Conservation (phyloP, 768 basidiomycete genomes). For the Leccinum variicolor region DNA sequence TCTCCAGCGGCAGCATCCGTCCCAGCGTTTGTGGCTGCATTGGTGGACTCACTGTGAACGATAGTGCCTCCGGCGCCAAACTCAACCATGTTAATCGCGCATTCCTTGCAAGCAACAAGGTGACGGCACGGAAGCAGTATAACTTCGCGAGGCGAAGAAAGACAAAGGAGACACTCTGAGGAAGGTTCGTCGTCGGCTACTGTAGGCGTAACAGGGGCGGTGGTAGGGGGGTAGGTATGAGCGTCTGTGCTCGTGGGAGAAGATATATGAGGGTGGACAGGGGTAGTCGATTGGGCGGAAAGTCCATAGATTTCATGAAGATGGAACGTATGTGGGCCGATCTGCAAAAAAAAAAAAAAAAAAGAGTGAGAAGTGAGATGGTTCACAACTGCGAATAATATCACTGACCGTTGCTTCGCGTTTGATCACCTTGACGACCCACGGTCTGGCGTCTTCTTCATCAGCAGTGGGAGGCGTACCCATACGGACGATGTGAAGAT, state of each 20-base stretch:
- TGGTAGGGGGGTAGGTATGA: constrained; percentile 47
- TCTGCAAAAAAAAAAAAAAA: constrained; percentile 51
- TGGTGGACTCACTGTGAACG: constrained; percentile 47
- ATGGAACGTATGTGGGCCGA: constrained; percentile 92
- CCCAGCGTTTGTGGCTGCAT: constrained; percentile 28
- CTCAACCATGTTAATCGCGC: constrained; percentile 96
- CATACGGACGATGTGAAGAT: constrained; percentile 78
- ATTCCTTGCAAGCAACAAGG: constrained; percentile 93
- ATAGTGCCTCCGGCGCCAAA: constrained; percentile 92
- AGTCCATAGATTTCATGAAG: constrained; percentile 95
- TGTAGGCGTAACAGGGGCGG: constrained; percentile 19
- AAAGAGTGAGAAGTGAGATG: too few species aligned
- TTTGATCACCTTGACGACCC: constrained; percentile 92
- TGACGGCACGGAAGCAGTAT: constrained; percentile 92
- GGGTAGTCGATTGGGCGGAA: constrained; percentile 50
- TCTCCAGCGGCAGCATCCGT: constrained; percentile 21
- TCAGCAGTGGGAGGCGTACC: constrained; percentile 41
- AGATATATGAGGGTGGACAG: constrained; percentile 35
- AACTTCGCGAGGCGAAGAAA: constrained; percentile 85
- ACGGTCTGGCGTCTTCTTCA: constrained; percentile 67
- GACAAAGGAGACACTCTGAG: constrained; percentile 88
- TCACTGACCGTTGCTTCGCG: constrained; percentile 75
- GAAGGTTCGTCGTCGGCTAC: constrained; percentile 64
- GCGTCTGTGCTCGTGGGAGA: constrained; percentile 35
- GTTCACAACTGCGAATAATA: not conserved